Conservation (phyloP, 768 basidiomycete genomes). For the Rubroboletus satanas region DNA sequence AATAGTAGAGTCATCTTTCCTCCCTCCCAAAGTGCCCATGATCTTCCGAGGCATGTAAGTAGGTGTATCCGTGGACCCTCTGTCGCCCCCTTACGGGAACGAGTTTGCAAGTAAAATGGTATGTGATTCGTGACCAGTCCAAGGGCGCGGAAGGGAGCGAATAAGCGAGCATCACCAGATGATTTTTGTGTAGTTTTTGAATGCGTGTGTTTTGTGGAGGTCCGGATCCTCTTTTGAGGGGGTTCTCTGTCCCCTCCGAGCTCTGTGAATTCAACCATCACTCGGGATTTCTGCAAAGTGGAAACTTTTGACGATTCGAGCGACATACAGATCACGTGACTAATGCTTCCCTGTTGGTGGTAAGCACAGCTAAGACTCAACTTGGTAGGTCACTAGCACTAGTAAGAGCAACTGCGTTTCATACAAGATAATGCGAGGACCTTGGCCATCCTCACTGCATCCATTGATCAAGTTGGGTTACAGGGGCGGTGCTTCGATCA, state of each 20-base stretch:
- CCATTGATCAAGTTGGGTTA: background rate
- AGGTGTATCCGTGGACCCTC: conserved; percentile 81
- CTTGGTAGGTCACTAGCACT: too few relatives aligned
- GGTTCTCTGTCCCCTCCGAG: conserved; percentile 13
- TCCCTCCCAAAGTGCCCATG: conserved; percentile 97
- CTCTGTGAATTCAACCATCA: conserved; percentile 22
- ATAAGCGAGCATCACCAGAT: conserved; percentile 44
- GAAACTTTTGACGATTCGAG: background rate
- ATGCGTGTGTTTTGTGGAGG: background rate
- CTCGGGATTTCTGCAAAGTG: background rate
- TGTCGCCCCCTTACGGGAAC: conserved; percentile 78
- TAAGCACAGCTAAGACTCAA: too few relatives aligned
- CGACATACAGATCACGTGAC: conserved; percentile 11
- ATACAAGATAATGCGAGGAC: background rate
- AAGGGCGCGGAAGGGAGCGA: conserved; percentile 93
- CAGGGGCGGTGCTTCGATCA: background rate
- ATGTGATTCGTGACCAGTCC: conserved; percentile 90
- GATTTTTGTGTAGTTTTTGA: conserved; percentile 5
- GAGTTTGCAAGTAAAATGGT: conserved; percentile 83
- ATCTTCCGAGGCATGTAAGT: conserved; percentile 79
- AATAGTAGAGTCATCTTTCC: conserved; percentile 90
- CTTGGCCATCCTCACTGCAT: background rate
- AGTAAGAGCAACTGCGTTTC: background rate
- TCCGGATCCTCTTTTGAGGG: conserved; percentile 26
- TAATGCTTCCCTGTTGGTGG: too few relatives aligned